Conservation (phyloP, 148 eudicot species). For the Limonium bicolor region DNA sequence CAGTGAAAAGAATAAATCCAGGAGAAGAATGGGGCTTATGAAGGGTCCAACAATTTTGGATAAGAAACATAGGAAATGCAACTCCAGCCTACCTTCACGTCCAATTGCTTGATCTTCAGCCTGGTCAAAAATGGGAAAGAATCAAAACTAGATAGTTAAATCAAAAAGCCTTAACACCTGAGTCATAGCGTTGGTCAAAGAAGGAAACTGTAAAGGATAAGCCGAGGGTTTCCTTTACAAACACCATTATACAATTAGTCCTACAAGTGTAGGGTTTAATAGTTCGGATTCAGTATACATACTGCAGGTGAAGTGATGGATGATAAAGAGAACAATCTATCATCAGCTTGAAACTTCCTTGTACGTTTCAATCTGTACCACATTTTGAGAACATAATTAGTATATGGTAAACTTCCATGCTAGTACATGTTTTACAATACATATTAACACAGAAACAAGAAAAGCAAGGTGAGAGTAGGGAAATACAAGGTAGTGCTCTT, state of each 20-base stretch:
- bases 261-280: background rate
- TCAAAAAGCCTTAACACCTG: background rate
- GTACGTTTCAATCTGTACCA: constrained; percentile 59
- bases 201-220: background rate
- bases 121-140: background rate
- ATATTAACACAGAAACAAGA: no score
- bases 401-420: no score
- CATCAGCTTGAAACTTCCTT: constrained; percentile 79
- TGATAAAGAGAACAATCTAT: constrained; percentile 73
- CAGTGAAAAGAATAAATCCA: background rate
- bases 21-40: background rate
- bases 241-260: background rate
- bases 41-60: background rate
- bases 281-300: constrained; percentile 8
- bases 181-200: constrained; percentile 2
- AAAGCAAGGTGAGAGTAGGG: no score
- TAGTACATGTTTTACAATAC: no score
- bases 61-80: background rate
- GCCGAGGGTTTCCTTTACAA: background rate
- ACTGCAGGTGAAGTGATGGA: constrained; percentile 83
- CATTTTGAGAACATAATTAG: no score
- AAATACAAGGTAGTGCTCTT: constrained; percentile 59
- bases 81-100: background rate
- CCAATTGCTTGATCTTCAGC: constrained; percentile 3
- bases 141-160: background rate